Conservation (phyloP, 1,284 basidiomycete genomes). For the Pseudozyma sp. region DNA sequence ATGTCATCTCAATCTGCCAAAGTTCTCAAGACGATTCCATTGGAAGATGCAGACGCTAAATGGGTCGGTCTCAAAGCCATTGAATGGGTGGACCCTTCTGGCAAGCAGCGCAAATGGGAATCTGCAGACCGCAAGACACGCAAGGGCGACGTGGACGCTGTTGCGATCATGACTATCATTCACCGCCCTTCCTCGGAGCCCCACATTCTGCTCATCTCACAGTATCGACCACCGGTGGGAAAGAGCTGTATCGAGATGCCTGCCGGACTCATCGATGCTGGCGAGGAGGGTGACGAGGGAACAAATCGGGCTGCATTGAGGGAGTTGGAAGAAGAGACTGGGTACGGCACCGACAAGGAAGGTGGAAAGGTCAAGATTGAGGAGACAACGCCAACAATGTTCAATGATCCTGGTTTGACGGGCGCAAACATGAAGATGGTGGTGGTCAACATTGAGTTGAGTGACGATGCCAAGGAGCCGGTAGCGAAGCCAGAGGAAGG, state of each 20-base stretch:
- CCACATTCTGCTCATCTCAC: conserved; percentile 62
- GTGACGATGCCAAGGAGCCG: conserved; percentile 61
- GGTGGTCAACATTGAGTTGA: conserved; percentile 59
- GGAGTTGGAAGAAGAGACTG: conserved; percentile 67
- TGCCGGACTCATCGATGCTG: conserved; percentile 65
- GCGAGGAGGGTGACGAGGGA: conserved; percentile 62
- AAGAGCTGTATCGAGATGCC: conserved; percentile 66
- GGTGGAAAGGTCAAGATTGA: conserved; percentile 54
- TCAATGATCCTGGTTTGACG: conserved; percentile 63
- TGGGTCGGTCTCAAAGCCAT: conserved; percentile 66
- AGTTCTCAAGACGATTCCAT: conserved; percentile 34
- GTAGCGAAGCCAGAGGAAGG: conserved; percentile 67
- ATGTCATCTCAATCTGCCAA: conserved; percentile 54
- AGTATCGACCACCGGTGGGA: conserved; percentile 61
- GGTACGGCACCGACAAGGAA: conserved; percentile 58
- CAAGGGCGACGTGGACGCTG: conserved; percentile 66
- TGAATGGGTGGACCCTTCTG: conserved; percentile 65
- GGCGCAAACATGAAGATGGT: conserved; percentile 65
- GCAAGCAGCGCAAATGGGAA: conserved; percentile 66
- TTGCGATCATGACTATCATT: conserved; percentile 65
- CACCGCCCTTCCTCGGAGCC: conserved; percentile 54
- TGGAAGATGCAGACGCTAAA: conserved; percentile 61
- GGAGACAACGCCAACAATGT: conserved; percentile 55
- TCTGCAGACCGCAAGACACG: conserved; percentile 64
- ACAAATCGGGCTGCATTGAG: conserved; percentile 61